Base-by-base conservation (phyloP, 179 eudicot species). In the Dionaea muscipula region DNA sequence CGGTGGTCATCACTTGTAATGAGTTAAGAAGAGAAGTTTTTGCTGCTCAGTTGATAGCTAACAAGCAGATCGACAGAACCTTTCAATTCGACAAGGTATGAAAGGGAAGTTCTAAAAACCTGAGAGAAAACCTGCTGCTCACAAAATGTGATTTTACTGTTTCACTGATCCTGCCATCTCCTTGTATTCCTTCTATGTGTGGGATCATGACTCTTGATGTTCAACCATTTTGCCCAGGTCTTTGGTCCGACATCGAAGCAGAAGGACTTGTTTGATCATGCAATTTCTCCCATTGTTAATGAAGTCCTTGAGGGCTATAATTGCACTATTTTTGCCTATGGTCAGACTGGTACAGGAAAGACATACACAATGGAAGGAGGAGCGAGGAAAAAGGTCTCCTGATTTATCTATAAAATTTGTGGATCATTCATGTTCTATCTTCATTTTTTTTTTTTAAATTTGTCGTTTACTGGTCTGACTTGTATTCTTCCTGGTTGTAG, bases 331-430 rank as follows among this genome's bases (percentile, higher is more conserved):
- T 88, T 93, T 70, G 96, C 99, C 16, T 93, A 93, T 69, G 99
- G 99, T 53, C 99, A 93, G 75, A 88, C 96, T 3, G 99, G 99
- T 45, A 93, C 99, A 1, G 99, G 99, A 52, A 93, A 93, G 73
- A 93, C 99, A n/a, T 93, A 93, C 67, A 85, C 99, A 17, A 93
- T 93, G 99, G 99, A 87, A 66, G 99, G 99, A 47, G 93, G 95
- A 69, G 79, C 82, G 67, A 81, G 88, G 63, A 93, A 81, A 72
- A 82, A 85, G 91, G 96, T 88, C 10, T 62, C 1, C 41, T 11
- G 6, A 13, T 16, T 68, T 61, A 36, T 10, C 50, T 44, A 37
- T 18, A n/a, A 33, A 25, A 8, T 46, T 35, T 33, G 0, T 40
- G 36, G 25, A 46, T 33, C 4, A 39, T 10, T 24, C 40, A 25